These are phyloP conservation scores for Syncephalastrum sp. DNA, from an alignment of 371 early-diverging fungal genomes.

Conservation along the genomic window DNA sequence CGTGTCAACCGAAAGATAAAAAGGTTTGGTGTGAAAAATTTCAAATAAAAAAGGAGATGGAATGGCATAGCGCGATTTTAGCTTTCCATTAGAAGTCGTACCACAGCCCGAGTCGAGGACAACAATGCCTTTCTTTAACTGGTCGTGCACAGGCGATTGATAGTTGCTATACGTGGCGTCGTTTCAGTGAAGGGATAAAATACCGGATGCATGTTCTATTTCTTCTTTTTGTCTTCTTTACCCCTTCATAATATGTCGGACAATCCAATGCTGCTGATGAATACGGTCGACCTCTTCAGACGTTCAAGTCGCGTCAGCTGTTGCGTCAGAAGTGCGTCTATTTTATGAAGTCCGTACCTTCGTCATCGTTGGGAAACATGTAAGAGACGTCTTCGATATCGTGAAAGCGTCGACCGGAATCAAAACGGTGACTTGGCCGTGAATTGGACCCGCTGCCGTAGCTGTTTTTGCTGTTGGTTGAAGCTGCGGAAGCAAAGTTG, in stretches of 20 bases:
- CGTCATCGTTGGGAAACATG: slow-evolving; percentile 52
- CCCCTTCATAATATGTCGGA: slow-evolving; percentile 13
- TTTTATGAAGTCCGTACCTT: slow-evolving; percentile 19
- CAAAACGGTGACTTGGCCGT: slow-evolving; percentile 22
- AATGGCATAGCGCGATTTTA: not conserved
- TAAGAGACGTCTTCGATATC: slow-evolving; percentile 44
- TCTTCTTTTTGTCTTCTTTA: slow-evolving; percentile 6
- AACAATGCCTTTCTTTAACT: slow-evolving; percentile 15
- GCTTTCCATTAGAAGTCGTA: not conserved
- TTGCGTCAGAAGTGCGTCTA: not conserved
- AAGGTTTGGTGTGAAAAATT: slow-evolving; percentile 12
- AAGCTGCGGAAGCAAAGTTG: too few species aligned
- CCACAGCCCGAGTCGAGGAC: slow-evolving; percentile 25
- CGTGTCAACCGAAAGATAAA: slow-evolving; percentile 43
- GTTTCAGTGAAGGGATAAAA: slow-evolving; percentile 3
- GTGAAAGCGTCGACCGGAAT: slow-evolving; percentile 48
- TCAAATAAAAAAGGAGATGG: not conserved
- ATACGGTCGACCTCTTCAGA: slow-evolving; percentile 12
- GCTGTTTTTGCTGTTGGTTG: too few species aligned
- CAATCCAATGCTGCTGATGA: slow-evolving; percentile 16
- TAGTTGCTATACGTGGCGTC: slow-evolving; percentile 12
- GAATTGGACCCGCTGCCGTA: too few species aligned
- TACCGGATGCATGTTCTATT: slow-evolving; percentile 3
- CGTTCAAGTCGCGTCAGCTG: too few species aligned
- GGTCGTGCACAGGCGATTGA: slow-evolving; percentile 11